Conservation (phyloP, 805 yeast species). For the Candida cerambycidarum region DNA sequence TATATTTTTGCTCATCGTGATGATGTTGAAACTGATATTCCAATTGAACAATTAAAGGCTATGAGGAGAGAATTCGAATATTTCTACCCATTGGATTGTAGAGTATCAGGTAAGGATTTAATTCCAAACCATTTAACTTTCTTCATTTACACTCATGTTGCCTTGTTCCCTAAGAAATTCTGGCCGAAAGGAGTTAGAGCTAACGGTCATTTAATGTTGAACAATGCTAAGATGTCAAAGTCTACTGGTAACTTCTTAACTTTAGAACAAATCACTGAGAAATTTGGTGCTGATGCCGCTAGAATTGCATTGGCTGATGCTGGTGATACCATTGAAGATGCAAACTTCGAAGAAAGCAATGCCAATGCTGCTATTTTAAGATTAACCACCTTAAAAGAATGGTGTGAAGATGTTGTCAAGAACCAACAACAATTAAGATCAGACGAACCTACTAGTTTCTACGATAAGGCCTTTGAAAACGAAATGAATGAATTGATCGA, state of each 20-base stretch:
- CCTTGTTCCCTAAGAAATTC: slow-evolving; percentile 82
- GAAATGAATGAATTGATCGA: slow-evolving; percentile 85
- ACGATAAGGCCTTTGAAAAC: slow-evolving; percentile 87
- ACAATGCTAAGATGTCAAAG: slow-evolving; percentile 97
- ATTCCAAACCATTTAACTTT: slow-evolving; percentile 96
- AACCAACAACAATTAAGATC: slow-evolving; percentile 47
- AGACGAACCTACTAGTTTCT: slow-evolving; percentile 58
- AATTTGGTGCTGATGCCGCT: slow-evolving; percentile 96
- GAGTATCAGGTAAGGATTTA: slow-evolving; percentile 94
- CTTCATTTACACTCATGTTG: slow-evolving; percentile 90
- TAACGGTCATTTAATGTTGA: slow-evolving; percentile 92
- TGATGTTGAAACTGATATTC: slow-evolving; percentile 55
- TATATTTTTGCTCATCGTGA: slow-evolving; percentile 79
- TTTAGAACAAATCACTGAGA: slow-evolving; percentile 74
- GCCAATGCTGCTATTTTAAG: slow-evolving; percentile 98
- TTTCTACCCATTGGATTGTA: slow-evolving; percentile 91
- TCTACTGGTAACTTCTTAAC: slow-evolving; percentile 97
- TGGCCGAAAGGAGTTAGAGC: slow-evolving; percentile 96
- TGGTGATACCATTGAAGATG: slow-evolving; percentile 96
- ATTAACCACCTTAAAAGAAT: slow-evolving; percentile 86
- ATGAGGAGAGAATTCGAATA: slow-evolving; percentile 94
- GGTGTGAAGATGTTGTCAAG: slow-evolving; percentile 80
- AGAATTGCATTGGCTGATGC: slow-evolving; percentile 98
- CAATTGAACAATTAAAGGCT: slow-evolving; percentile 60
- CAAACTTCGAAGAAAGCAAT: slow-evolving; percentile 93